Conservation (phyloP, 2,329 filamentous ascomycete species). For the Coniochaeta hoffmannii region DNA sequence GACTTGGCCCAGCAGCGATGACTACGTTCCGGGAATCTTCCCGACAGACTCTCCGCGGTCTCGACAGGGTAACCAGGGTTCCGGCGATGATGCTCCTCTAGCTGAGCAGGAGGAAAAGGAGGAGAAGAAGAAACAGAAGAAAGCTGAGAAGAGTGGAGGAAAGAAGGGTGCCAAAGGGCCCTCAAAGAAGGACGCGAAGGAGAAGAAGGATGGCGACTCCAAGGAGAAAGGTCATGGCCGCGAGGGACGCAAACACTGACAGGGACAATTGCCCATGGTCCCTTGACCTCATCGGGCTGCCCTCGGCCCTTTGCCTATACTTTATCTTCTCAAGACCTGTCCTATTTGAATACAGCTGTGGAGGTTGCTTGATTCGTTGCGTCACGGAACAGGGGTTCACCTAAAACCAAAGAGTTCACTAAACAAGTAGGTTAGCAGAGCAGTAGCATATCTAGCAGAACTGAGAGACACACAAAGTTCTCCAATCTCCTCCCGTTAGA, state of each 20-base stretch:
- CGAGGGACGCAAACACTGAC: not conserved
- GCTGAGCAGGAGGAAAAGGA: not conserved
- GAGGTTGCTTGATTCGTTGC: not conserved
- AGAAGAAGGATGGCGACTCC: not conserved
- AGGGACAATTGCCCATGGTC: not conserved
- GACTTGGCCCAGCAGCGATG: not conserved
- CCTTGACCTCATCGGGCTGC: not conserved
- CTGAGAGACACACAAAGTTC: no score
- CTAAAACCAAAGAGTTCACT: not conserved
- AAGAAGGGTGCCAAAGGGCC: not conserved
- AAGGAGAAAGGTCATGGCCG: not conserved
- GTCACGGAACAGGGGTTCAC: not conserved
- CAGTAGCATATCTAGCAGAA: no score
- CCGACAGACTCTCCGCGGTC: not conserved
- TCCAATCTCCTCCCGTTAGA: no score
- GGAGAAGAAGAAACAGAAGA: not conserved
- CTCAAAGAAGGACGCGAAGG: not conserved
- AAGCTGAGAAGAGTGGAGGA: not conserved
- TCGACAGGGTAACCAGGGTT: not conserved
- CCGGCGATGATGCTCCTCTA: not conserved
- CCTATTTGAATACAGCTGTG: not conserved
- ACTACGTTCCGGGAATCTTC: not conserved
- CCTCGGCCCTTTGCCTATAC: not conserved
- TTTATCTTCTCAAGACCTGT: not conserved
- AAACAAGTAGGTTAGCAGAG: not conserved